These are phyloP conservation scores for Aspergillus sp. DNA, from an alignment of 2,329 filamentous ascomycete species.

Conservation along the genomic window DNA sequence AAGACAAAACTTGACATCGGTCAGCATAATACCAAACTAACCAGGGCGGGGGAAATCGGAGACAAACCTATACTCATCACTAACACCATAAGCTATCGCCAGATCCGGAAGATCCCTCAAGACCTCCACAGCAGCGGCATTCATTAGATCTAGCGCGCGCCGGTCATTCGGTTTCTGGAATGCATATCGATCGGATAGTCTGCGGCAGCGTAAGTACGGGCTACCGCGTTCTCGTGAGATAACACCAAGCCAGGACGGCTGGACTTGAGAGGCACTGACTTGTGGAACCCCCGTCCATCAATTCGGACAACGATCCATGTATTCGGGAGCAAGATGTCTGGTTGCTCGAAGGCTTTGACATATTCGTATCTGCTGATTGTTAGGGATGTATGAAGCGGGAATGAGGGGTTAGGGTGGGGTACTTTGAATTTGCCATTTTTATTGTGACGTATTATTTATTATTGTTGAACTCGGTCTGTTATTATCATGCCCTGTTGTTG, in stretches of 20 bases:
- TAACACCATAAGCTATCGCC: conserved; percentile 85
- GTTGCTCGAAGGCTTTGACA: conserved; percentile 83
- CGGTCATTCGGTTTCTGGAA: conserved; percentile 93
- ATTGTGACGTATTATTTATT: neutral
- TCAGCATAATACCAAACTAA: neutral
- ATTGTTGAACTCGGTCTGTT: neutral
- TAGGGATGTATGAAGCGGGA: neutral
- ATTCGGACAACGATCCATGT: conserved; percentile 96
- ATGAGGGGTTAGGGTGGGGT: neutral
- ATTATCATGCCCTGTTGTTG: neutral
- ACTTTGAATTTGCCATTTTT: conserved; percentile 20
- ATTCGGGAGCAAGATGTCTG: conserved; percentile 77
- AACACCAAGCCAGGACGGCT: neutral
- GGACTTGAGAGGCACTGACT: conserved; percentile 54
- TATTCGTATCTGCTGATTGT: conserved; percentile 74
- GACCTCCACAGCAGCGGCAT: conserved; percentile 81
- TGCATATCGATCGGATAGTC: conserved; percentile 76
- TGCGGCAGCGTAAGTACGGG: conserved; percentile 34
- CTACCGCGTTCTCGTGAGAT: neutral
- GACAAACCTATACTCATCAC: conserved; percentile 74
- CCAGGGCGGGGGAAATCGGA: neutral
- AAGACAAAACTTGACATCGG: conserved; percentile 73
- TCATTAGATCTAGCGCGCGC: conserved; percentile 89
- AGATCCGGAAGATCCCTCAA: conserved; percentile 82
- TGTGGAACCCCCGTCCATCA: conserved; percentile 92